Evolutionary conservation across 1,284 basidiomycete species (phyloP), one percentile per base, ranked within the genome.

Genomic region (Exobasidium rhododendri): DNA sequence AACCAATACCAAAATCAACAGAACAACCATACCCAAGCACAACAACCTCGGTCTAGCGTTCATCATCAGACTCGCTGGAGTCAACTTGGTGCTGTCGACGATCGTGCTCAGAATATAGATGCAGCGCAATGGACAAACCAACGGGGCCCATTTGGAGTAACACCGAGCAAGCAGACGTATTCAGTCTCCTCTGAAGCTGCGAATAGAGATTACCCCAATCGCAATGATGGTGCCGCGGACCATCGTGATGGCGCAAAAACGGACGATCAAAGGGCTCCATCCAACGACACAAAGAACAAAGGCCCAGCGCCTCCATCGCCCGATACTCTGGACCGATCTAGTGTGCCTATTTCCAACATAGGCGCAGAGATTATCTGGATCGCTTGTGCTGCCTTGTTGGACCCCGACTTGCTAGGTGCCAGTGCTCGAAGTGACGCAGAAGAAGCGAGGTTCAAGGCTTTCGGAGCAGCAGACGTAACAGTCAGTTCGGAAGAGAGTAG

Each of bases 331-430:
- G 74, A 78, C 49, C 67, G 65, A 56, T 77, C 75, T 0, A 72
- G 69, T 11, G 62, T 76, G 28, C 67, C 74, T 11, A 68, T 79
- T 13, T 70, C 73, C 5, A 66, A 58, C 2, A 69, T 79, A 20
- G 74, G 74, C 17, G 75, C 73, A 1, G 75, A 79, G 64, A 65
- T 76, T n/a, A 62, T 77, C 52, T 77, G 75, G 74, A 63, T 64
- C 7, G 68, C 71, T 1, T 73, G 70, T 47, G 65, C 74, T 14
- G 71, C 66, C 44, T 68, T 67, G 47, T 67, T 65, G 47, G 71
- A 62, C 30, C 71, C 66, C 24, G 68, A 61, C 24, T 62, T 67
- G 6, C 43, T 68, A 17, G 35, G 17, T 54, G 54, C 60, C 63
- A 46, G 64, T 65, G 7, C 63, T 67, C 57, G 45, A 26, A 6